Base-by-base conservation (phyloP, 805 yeast genomes). In the Wickerhamomyces chambardii region DNA sequence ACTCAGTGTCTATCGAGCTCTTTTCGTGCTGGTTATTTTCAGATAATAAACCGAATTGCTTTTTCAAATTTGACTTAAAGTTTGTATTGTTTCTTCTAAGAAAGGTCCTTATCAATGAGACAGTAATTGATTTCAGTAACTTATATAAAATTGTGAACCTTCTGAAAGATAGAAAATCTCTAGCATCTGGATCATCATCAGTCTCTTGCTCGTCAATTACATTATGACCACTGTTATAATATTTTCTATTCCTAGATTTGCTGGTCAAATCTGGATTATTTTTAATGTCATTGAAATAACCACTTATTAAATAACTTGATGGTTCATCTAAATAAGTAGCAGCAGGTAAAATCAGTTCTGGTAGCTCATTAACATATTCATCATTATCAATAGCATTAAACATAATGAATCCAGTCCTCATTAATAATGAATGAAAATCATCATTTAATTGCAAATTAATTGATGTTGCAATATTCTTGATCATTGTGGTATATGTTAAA, bases 381-480 rank as follows among this genome's bases (percentile, higher is more conserved):
- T 78, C 73, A 37, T 68, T 71, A 3, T 83, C 78, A 0, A 84
- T 78, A 35, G 80, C 75, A n/a, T 78, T 73, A 28, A 81, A 66
- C 14, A 83, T 74, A 31, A 81, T 61, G 37, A 73, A 61, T 1
- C 85, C 86, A 33, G 76, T 54, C 47, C 75, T 74, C 44, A 73
- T 61, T 35, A 77, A 55, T 0, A 78, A 73, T 1, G 82, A 68
- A 49, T 77, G 75, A 50, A 82, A 83, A 55, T 82, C 89, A 47
- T 80, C 86, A 24, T 64, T 50, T 37, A 70, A 33, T 19, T 57
- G 62, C 14, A 65, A 36, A 30, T 53, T 56, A 43, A 48, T 56
- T 37, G 48, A 72, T 35, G 55, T 67, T 58, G 42, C 65, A 39
- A 43, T 62, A 53, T 49, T 63, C 43, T 41, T 49, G 33, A 51